Percentiles rank a stretch among this genome's conserved stretches.
These are phyloP conservation scores for Epichloe aotearoae DNA, from an alignment of 2,329 filamentous ascomycete genomes.

Conservation along the genomic window DNA sequence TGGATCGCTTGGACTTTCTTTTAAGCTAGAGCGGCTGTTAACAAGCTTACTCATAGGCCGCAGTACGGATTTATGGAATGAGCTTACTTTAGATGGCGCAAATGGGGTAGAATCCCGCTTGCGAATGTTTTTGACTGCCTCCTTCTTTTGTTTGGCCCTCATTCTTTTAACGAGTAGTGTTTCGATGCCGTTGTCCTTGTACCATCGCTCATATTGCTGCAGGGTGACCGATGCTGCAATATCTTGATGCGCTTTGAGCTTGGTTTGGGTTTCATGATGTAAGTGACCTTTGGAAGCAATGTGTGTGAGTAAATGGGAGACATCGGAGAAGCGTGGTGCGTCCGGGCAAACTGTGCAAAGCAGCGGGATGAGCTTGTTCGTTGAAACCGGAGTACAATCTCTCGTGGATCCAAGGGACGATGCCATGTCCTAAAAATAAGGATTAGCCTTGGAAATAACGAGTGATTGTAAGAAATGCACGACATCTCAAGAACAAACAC, in stretches of 20 bases:
- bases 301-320: slow-evolving; percentile 85
- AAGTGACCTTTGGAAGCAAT: slow-evolving; percentile 88
- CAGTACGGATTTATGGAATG: too few relatives aligned
- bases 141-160: slow-evolving; percentile 60
- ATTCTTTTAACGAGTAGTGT: slow-evolving; percentile 65
- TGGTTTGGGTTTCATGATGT: slow-evolving; percentile 68
- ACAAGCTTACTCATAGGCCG: background rate
- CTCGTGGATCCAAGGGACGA: slow-evolving; percentile 14
- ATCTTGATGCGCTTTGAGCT: slow-evolving; percentile 58
- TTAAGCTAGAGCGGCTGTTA: slow-evolving; percentile 11
- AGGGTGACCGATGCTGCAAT: slow-evolving; percentile 48
- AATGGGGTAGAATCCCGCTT: slow-evolving; percentile 11
- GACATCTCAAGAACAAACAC: slow-evolving; percentile 2
- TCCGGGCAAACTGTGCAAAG: slow-evolving; percentile 75
- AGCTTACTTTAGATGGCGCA: slow-evolving; percentile 12
- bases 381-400: slow-evolving; percentile 10
- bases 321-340: slow-evolving; percentile 70
- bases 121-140: slow-evolving; percentile 39
- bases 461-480: slow-evolving; percentile 3
- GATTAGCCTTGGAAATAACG: slow-evolving; percentile 9
- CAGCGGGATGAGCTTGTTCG: slow-evolving; percentile 44
- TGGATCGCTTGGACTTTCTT: slow-evolving; percentile 17
- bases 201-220: slow-evolving; percentile 66
- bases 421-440: slow-evolving; percentile 24
- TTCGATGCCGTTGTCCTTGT: slow-evolving; percentile 55